Evolutionary conservation across 768 basidiomycete genomes (phyloP), one percentile per base, ranked within the genome.

Genomic region (Trametes punicea): DNA sequence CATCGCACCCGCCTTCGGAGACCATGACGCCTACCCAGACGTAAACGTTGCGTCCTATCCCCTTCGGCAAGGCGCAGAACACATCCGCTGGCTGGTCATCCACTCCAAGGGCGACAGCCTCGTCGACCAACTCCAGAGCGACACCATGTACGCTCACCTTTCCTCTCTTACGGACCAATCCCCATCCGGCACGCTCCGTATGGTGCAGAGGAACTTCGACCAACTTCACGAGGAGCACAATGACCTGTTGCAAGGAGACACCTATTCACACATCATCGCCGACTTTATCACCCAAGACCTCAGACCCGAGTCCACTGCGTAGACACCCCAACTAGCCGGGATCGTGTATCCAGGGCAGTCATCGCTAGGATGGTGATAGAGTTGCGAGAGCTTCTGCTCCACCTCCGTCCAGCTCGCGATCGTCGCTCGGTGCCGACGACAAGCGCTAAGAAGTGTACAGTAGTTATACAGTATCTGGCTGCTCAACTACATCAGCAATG

Each of bases 51-150:
- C 77, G 5, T 69, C 54, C 6, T 76, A 79, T 57, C 63, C 72
- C 3, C 63, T 77, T 27, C 73, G 78, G 41, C 62, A 65, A 21
- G 64, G 65, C 3, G 64, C 60, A 13, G 61, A 63, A 16, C 69
- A 74, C 46, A 76, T 83, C 36, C 71, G 63, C 11, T 93, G 90
- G 92, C 71, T 88, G 27, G 65, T 93, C 53, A 73, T 92, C 47
- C 90, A 93, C 69, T 92, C 90, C 4, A 74, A 68, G 48, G 85
- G 81, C 18, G 91, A 93, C 65, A 80, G 77, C 2, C 77, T 89
- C 33, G 77, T 93, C 20, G 81, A 93, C 64, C 50, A 70, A 15
- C 60, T 69, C 18, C 90, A 93, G 71, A 84, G 84, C 63, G 68
- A 81, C 46, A 69, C 62, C 13, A 88, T 92, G 74, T 77, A 79